Evolutionary conservation across 129 eudicot genomes (phyloP), one percentile per base, ranked within the genome.

Genomic region (carrot (Daucus carota)): DNA sequence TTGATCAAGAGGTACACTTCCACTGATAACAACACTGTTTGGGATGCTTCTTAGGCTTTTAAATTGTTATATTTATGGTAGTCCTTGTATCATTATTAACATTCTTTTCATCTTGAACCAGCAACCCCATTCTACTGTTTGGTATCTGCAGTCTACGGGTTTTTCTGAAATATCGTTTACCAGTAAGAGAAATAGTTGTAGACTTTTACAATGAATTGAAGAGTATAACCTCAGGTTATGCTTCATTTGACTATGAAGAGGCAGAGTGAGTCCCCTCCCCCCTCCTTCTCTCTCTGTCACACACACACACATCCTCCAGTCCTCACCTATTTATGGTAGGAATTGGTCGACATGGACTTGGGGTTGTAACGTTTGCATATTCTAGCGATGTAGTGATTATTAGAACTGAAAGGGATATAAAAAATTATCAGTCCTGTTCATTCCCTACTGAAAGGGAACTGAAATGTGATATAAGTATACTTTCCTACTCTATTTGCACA

Each of bases 171-270:
- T 94, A 94, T 80, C 91, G 96, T 36, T 72, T 94, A 78, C 98
- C 98, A 47, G 83, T 94, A 75, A 89, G 98, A 86, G 98, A 94
- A 91, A 87, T 94, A 62, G 97, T 90, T 34, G 97, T 93, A 34
- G 98, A 93, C 84, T 93, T 93, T 74, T 93, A 90, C 82, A 89
- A 93, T 87, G 97, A 93, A 79, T 73, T 93, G 66, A 93, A 93
- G 85, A 93, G 96, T 77, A 82, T 93, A 74, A 93, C 98, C 12
- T 93, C 98, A 52, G 98, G 98, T 69, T 93, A 93, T 87, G 98
- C 98, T 12, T 90, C 98, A 20, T 93, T 93, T 75, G 98, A 93
- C 80, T 93, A 93, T 26, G 98, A 93, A 85, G 97, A 90, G 74
- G 79, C 98, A 75, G 97, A 93, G 98, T 93, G 85, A 90, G 90